Evolutionary conservation across 2,329 filamentous ascomycete genomes (phyloP), one percentile per base, ranked within the genome.

Genomic region (Arthrinium puccinioides): DNA sequence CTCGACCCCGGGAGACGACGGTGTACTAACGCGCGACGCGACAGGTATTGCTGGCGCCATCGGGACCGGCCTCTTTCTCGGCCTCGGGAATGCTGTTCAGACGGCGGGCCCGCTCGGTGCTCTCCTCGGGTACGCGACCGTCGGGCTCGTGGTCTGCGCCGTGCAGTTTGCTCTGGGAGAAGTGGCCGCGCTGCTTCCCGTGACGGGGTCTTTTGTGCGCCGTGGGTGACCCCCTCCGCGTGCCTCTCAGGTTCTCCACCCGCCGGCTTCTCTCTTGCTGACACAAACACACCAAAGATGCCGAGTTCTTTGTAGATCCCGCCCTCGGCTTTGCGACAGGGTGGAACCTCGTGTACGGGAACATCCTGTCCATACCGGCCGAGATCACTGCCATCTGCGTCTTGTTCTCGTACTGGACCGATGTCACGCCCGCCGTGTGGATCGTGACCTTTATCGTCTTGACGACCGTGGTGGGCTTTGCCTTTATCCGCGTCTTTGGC

Each of bases 101-200:
- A 63, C 69, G 46, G 67, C 68, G 34, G 70, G 70, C 1, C 83
- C 83, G 32, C 82, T 66, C 15, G 76, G 81, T 7, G 76, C 87
- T 54, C 69, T 87, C 47, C 82, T 87, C 55, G 79, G 79, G 7
- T 87, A 87, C 62, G 69, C 74, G 24, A 57, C 83, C 44, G 73
- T 86, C 47, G 83, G 83, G 46, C 61, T 82, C 32, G 62, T 92
- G 41, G 86, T 90, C 47, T 92, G 80, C 60, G 64, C 87, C 28
- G 85, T 92, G 47, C 88, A 92, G 84, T 80, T 79, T 42, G 81
- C 77, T 38, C 75, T 92, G 4, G 86, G 85, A 44, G 85, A 90
- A 60, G 90, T 92, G 83, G 84, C 85, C 7, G 76, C 85, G 35
- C 92, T 84, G 83, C 60, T 92, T 24, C 86, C 86, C 35, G 70